A percentile compares a stretch with the other conserved stretches of the same genome.
Evolutionary conservation across 73 alveolate genomes (phyloP).

Genomic region (Paramecium pentaurelia): DNA sequence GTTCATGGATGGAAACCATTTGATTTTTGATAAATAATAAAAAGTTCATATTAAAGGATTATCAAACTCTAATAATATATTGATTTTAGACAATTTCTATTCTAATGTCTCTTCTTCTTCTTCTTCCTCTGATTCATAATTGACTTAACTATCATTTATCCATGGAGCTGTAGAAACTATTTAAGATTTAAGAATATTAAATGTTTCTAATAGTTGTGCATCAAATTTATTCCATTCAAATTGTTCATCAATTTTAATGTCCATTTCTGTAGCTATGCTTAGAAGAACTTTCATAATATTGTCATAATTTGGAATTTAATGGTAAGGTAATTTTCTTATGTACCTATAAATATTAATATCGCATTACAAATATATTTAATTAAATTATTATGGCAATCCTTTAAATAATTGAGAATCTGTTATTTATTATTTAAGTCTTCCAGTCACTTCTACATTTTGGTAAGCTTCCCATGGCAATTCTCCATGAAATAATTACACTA

Average conservation of each 20-base stretch:
- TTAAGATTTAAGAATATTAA: background rate
- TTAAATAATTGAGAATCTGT: background rate
- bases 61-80: background rate
- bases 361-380: background rate
- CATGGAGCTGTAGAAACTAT: background rate
- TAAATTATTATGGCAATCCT: background rate
- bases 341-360: background rate
- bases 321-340: background rate
- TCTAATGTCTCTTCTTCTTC: background rate
- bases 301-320: background rate
- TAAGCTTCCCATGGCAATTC: conserved; percentile 61
- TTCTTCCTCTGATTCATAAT: background rate
- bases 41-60: background rate
- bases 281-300: background rate
- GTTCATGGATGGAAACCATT: conserved; percentile 21
- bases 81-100: background rate
- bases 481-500: conserved; percentile 46
- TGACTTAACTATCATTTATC: background rate
- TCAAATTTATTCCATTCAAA: background rate
- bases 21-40: background rate
- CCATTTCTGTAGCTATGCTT: background rate
- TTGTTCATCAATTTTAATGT: background rate
- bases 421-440: background rate
- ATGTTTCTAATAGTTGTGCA: background rate
- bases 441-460: background rate